Evolutionary conservation across 2,329 filamentous ascomycete genomes (phyloP), one percentile per base, ranked within the genome.

Genomic region (Pseudocercospora crystallina): DNA sequence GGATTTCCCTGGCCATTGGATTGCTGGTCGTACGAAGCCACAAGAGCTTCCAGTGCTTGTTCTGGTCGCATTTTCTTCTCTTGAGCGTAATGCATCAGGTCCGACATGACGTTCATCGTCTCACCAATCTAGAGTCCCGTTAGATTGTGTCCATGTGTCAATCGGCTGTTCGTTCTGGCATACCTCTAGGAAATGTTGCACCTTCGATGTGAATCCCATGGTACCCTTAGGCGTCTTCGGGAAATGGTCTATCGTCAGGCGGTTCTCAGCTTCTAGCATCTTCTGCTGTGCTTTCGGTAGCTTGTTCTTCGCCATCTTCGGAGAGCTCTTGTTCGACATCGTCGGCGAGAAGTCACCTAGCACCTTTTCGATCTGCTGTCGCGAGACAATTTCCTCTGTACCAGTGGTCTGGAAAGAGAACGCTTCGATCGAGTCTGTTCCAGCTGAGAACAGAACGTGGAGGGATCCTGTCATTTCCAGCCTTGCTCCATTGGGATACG

Each of bases 351-450:
- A 75, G 54, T 76, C 68, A 8, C 58, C 60, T 44, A 77, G 70
- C 37, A 76, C 65, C 50, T 65, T 65, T 62, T 71, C 79, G 62
- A 84, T 64, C 42, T 77, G 77, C 54, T 77, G 81, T 47, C 89
- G 83, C 15, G 90, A 85, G 39, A 97, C 76, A 63, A 87, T 96
- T 71, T 97, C 91, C 60, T 91, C 88, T 63, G 95, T 87, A 43
- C 78, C 80, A 32, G 77, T 80, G 1, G 88, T 89, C 40, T 84
- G 78, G 60, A 97, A 91, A 62, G 96, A 89, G 42, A 97, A 80
- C 53, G 90, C 77, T 55, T 96, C 89, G 53, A 99, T 86, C 68
- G 87, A 90, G 55, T 90, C 86, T 33, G 56, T 58, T 2, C 87
- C 81, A 8, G 75, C 76, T 61, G 95, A 87, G 65, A 96, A 95